phyloP scores from a whole-genome alignment of 2,329 filamentous ascomycete species.

The Beauveria sp. region DNA sequence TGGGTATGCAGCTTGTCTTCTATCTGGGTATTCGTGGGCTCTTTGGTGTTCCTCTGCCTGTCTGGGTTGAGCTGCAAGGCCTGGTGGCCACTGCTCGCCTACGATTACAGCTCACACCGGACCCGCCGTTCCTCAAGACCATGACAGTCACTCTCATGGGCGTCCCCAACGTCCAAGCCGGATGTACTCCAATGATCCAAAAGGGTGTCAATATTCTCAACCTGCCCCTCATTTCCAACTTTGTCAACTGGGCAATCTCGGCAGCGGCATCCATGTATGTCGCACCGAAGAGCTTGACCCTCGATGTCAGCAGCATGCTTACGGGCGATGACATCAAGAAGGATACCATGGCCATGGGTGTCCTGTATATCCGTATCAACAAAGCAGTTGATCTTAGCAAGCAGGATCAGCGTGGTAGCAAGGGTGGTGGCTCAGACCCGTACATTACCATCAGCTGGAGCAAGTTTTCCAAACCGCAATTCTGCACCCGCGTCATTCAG shows the following conservation, averaged over 20 bases:
- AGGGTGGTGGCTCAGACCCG: conserved; percentile 83
- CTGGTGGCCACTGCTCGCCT: conserved; percentile 84
- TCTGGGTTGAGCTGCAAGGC: conserved; percentile 83
- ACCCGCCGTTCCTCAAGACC: conserved; percentile 86
- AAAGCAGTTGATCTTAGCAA: conserved; percentile 83
- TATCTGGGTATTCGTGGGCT: conserved; percentile 85
- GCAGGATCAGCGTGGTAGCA: conserved; percentile 74
- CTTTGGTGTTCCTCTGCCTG: conserved; percentile 79
- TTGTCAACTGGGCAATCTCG: conserved; percentile 91
- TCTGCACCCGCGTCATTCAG: conserved; percentile 91
- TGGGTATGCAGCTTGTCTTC: conserved; percentile 95
- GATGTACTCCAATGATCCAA: conserved; percentile 88
- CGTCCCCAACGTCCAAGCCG: conserved; percentile 78
- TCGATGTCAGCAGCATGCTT: conserved; percentile 85
- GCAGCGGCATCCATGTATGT: conserved; percentile 86
- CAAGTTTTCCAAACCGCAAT: conserved; percentile 96
- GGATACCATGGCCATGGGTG: conserved; percentile 74
- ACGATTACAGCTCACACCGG: conserved; percentile 76
- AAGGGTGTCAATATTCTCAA: conserved; percentile 87
- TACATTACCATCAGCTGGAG: conserved; percentile 94
- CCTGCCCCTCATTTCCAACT: conserved; percentile 85
- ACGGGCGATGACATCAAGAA: conserved; percentile 89
- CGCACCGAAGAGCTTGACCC: conserved; percentile 85
- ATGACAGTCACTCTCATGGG: conserved; percentile 94
- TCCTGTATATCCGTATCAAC: conserved; percentile 90